Evolutionary conservation across 805 yeast species (phyloP), one percentile per base, ranked within the genome.

Genomic region (Dipodascus albidus): DNA sequence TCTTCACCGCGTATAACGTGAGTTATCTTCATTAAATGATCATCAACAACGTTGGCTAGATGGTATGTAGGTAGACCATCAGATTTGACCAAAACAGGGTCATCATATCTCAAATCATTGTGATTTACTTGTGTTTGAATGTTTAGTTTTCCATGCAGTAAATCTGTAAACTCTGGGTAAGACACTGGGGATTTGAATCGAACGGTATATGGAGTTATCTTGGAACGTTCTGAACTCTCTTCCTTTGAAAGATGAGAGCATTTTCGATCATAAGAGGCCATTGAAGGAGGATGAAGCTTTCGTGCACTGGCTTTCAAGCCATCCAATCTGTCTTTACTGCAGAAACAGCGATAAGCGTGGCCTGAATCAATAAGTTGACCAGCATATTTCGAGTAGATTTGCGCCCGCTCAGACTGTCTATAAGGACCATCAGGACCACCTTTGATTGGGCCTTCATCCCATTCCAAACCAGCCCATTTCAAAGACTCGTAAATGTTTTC

Each of bases 1-100:
- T 93, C 99, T 64, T 93, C 99, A 33, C 99, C 99, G 59, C 99
- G 75, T 3, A 93, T 81, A 6, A 93, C 99, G 67, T 93, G 97
- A 0, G 96, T 86, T 48, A 93, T 85, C 49, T 80, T 67, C 99
- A 93, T 93, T 49, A 86, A 70, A 65, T 90, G 95, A 65, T 93
- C 99, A 64, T 93, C 99, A 2, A 93, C 79, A 3, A 93, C 96
- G 62, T 87, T 91, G 15, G 99, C 99, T 63, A 93, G 83, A 68
- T 93, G 99, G 62, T 93, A 93, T 0, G 99, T 93, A 23, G 99
- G 99, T 56, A 87, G 71, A 0, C 91, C 90, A 66, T 93, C 98
- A n/a, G 96, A 85, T 68, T 93, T 93, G 64, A 93, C 66, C 23
- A 93, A 70, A 9, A 93, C 87, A 24, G 88, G 88, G 65, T 93